Conservation (phyloP, 1,284 basidiomycete genomes). For the Heterobasidion annosum region DNA sequence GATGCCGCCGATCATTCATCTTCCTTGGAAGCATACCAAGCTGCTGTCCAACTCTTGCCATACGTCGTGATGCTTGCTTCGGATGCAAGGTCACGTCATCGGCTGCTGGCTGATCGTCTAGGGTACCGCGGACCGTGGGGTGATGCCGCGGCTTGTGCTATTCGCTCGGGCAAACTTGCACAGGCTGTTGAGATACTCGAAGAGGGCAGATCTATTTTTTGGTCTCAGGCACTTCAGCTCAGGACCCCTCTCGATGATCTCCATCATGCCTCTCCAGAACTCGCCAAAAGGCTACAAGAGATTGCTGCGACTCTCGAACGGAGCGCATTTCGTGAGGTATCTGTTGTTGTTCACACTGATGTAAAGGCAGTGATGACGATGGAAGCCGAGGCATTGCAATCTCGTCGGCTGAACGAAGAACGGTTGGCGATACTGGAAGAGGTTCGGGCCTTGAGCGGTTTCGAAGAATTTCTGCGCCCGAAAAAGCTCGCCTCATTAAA, state of each 20-base stretch:
- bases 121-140: no score
- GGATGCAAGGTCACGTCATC: background rate
- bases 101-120: background rate
- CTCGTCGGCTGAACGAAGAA: background rate
- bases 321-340: background rate
- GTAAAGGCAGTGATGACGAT: background rate
- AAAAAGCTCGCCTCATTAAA: background rate
- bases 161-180: background rate
- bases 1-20: background rate
- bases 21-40: background rate
- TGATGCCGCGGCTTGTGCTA: background rate
- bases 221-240: background rate
- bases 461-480: background rate
- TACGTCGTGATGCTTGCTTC: background rate
- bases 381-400: background rate
- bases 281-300: background rate
- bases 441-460: background rate
- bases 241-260: background rate
- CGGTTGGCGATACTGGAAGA: background rate
- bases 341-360: background rate
- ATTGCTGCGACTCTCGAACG: background rate
- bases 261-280: background rate
- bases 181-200: background rate
- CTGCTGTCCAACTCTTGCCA: background rate
- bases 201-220: background rate